Base-by-base conservation (phyloP, 345 rosid species). In the Arabis hirsuta region DNA sequence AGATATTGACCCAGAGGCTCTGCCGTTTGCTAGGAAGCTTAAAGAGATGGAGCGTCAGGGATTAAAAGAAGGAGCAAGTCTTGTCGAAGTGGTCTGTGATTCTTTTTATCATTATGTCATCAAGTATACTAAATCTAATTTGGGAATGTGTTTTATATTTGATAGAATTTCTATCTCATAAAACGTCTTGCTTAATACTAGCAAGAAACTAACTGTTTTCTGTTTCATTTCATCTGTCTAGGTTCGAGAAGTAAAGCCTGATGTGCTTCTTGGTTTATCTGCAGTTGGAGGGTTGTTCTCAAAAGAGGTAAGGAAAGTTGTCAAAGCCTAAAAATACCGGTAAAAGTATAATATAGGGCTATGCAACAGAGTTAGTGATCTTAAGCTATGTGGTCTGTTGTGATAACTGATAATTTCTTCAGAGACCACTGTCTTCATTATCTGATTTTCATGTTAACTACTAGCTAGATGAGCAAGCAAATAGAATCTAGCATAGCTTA, bases 211-310 rank as follows among this genome's bases (percentile, higher is more conserved):
- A 72, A 74, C 26, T 3, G 36, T 57, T 69, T 34, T 65, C n/a
- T 69, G 43, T 41, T 69, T 73, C 67, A 19, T 41, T 69, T 73
- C 67, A 19, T 55, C 36, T 77, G 55, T 74, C 77, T 82, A 95
- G 97, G 97, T 95, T 79, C 85, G 78, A 51, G 87, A 86, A 81
- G 99, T 95, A 76, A 88, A 91, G 80, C 97, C 97, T 74, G 96
- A 95, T 80, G 99, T 95, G 78, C 97, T 95, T 76, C 97, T 95
- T 78, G 99, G 99, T 71, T 84, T 95, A 76, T 95, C 99, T 70
- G 99, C 96, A n/a, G 99, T 95, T 84, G 99, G 99, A 62, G 99
- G 99, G 43, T 77, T 91, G 76, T 91, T 95, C 74, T 91, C 97
- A 11, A 89, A 84, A 77, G 99, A 91, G 99, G 99, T 95, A 82